Conservation (phyloP, 164 flowering plant species). For the Vitis cinerea region DNA sequence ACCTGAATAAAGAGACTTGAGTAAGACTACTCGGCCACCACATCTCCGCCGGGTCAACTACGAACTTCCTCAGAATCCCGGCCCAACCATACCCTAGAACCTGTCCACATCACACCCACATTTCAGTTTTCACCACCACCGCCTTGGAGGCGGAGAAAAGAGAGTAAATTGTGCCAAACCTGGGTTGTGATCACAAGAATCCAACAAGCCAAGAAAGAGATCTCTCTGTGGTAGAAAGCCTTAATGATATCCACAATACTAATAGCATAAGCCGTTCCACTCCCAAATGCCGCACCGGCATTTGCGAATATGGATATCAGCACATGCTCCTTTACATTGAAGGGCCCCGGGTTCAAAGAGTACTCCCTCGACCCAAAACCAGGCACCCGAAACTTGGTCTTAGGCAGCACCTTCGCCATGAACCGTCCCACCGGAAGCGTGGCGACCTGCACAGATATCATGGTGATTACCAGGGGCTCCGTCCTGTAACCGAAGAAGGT, state of each 20-base stretch:
- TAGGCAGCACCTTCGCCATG: slow-evolving; percentile 49
- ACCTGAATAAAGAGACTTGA: slow-evolving; percentile 46
- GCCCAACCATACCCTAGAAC: slow-evolving; percentile 54
- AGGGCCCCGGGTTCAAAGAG: slow-evolving; percentile 68
- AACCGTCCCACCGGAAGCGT: slow-evolving; percentile 51
- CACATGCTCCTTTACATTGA: slow-evolving; percentile 69
- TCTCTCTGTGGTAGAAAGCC: slow-evolving; percentile 51
- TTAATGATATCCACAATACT: slow-evolving; percentile 53
- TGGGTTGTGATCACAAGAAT: slow-evolving; percentile 48
- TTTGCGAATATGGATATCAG: slow-evolving; percentile 71
- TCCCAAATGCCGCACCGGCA: slow-evolving; percentile 56
- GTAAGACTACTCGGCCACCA: slow-evolving; percentile 48
- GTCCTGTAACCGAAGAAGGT: slow-evolving; percentile 52
- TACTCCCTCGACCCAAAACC: slow-evolving; percentile 37
- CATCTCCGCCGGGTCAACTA: slow-evolving; percentile 47
- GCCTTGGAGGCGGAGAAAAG: neutral
- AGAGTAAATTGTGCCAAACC: too few species aligned
- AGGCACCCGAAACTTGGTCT: slow-evolving; percentile 32
- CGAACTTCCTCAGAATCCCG: slow-evolving; percentile 38
- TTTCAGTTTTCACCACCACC: neutral
- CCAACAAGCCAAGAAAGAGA: slow-evolving; percentile 47
- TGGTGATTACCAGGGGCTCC: slow-evolving; percentile 42
- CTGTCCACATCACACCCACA: slow-evolving; percentile 12
- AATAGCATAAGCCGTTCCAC: slow-evolving; percentile 62
- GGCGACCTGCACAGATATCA: slow-evolving; percentile 54